Base-by-base conservation (phyloP, 805 yeast genomes). In the Candida dajiaensis region DNA sequence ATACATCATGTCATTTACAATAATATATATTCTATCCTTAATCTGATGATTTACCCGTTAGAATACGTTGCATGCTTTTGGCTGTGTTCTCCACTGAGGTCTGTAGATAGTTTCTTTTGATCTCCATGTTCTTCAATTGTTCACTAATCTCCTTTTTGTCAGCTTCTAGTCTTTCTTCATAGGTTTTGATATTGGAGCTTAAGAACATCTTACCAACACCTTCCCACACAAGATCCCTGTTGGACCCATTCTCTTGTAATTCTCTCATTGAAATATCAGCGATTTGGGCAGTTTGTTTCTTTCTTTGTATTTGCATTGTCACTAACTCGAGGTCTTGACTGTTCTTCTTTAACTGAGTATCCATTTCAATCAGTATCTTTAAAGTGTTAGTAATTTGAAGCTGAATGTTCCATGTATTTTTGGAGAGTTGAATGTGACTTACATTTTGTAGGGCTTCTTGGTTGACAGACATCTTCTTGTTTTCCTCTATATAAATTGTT, bases 131-230 rank as follows among this genome's bases (percentile, higher is more conserved):
- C 50, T 73, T 74, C 50, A 79, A 65, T 52, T 81, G 78, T 16
- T 85, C 95, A 45, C 72, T 62, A 49, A 80, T 72, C 15, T 70
- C 76, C 38, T 65, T 63, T 51, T 77, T 77, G 53, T 86, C 88
- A 20, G 65, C 60, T 20, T 69, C 60, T 29, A 88, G 64, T 43
- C 71, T 72, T 12, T 62, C 57, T 40, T 74, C 62, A 64, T 86
- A 85, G 4, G 69, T 65, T 4, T 62, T 56, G 3, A 70, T 69
- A 23, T 71, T 70, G 5, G 72, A 72, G 20, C 59, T 40, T 10
- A 84, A 66, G 61, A 84, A 85, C 26, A 88, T 77, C 64, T 84
- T 85, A 25, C 97, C 97, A 31, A 87, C 77, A 6, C 95, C 87
- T 60, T 86, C 79, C 94, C 95, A 89, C 6, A 89, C 90, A 9